These are phyloP conservation scores for Podaxis carcinomalis DNA, from an alignment of 768 basidiomycete species.

Conservation along the genomic window DNA sequence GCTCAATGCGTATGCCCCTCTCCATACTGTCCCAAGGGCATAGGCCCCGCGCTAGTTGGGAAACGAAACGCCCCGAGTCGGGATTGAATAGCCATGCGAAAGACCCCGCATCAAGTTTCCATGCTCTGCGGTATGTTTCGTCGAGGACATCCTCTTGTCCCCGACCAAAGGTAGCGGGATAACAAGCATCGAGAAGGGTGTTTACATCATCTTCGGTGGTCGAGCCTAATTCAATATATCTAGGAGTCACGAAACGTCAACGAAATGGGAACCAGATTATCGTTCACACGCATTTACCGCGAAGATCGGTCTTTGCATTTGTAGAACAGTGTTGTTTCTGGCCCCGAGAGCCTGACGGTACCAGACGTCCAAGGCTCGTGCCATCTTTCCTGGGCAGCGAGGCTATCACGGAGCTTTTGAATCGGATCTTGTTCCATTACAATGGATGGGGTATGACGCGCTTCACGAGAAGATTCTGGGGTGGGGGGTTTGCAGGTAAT, in stretches of 20 bases:
- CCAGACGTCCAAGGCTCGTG: conserved; percentile 3
- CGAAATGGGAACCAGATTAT: neutral
- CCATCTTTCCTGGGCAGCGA: neutral
- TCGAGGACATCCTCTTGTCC: conserved; percentile 22
- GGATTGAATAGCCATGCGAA: conserved; percentile 20
- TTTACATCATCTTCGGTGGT: conserved; percentile 8
- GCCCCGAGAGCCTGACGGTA: neutral
- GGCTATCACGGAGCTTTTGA: neutral
- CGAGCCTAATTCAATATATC: neutral
- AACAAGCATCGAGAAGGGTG: conserved; percentile 16
- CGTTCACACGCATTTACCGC: neutral
- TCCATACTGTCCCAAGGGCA: conserved; percentile 14
- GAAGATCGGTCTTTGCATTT: neutral
- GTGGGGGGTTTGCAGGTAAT: neutral
- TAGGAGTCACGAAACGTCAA: neutral
- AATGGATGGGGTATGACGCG: neutral
- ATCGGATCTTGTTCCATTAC: neutral
- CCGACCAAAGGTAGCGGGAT: conserved; percentile 22
- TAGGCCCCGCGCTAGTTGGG: conserved; percentile 12
- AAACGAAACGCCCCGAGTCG: conserved; percentile 10
- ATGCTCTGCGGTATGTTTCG: conserved; percentile 23
- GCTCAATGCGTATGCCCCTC: conserved; percentile 20
- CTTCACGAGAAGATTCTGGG: neutral
- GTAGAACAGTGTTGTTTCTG: neutral
- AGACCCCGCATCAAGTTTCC: conserved; percentile 17